Conservation (phyloP, 495 filamentous ascomycete species). For the Tuber umbilicatum region DNA sequence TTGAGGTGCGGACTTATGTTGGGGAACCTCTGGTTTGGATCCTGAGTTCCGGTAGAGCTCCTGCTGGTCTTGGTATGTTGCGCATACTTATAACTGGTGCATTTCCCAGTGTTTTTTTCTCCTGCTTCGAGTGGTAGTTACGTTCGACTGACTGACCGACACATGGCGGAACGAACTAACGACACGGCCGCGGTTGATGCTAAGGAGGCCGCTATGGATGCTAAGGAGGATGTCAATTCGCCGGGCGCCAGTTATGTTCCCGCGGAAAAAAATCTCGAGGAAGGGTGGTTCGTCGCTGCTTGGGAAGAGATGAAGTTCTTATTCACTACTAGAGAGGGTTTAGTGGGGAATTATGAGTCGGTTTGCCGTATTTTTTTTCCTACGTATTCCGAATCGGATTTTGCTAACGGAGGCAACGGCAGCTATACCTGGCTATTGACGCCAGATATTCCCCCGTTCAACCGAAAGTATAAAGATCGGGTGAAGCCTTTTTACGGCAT, state of each 20-base stretch:
- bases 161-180: neutral
- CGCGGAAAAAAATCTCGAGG: conserved; percentile 6
- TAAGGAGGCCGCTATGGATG: neutral
- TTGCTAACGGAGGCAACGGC: conserved; percentile 21
- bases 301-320: conserved; percentile 43
- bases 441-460: conserved; percentile 46
- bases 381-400: neutral
- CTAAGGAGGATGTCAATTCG: neutral
- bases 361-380: conserved; percentile 5
- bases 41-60: neutral
- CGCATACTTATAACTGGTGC: neutral
- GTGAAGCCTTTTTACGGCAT: conserved; percentile 46
- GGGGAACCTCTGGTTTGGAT: neutral
- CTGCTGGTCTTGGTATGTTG: neutral
- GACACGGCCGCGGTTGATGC: neutral
- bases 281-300: conserved; percentile 21
- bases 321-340: conserved; percentile 42
- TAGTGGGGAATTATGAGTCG: conserved; percentile 45
- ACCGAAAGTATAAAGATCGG: conserved; percentile 44
- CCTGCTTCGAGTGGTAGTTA: neutral
- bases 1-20: neutral
- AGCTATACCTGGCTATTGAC: conserved; percentile 46
- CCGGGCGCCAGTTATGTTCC: neutral
- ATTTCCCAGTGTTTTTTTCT: neutral
- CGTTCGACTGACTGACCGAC: neutral